Percentiles rank a stretch among this genome's conserved stretches.
Evolutionary conservation across 805 yeast genomes (phyloP).

Genomic region (Saturnispora dispora): DNA sequence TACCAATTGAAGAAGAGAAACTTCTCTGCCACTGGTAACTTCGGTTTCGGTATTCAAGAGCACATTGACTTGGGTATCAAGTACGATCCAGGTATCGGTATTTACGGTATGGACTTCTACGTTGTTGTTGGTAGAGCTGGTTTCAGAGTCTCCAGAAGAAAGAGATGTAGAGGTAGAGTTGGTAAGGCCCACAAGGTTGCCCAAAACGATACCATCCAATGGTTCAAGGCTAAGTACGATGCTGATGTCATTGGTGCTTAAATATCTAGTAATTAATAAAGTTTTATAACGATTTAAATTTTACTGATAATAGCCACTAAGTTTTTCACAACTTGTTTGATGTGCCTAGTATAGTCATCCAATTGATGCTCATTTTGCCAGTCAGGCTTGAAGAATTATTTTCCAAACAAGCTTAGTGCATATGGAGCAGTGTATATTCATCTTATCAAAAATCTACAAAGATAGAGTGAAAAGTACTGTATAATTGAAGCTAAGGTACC

Average conservation of each 20-base stretch:
- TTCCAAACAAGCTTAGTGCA: no score
- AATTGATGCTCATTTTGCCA: no score
- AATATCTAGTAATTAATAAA: slow-evolving; percentile 30
- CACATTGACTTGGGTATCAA: slow-evolving; percentile 99
- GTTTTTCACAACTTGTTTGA: no score
- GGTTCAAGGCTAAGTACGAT: slow-evolving; percentile 99
- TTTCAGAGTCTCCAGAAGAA: slow-evolving; percentile 97
- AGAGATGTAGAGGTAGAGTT: slow-evolving; percentile 80
- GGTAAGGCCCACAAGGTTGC: slow-evolving; percentile 90
- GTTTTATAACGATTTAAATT: background rate
- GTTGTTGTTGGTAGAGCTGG: slow-evolving; percentile 99
- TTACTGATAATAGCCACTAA: background rate
- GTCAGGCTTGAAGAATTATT: no score
- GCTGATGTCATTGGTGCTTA: slow-evolving; percentile 82
- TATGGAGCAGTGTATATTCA: no score
- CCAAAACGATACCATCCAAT: slow-evolving; percentile 89
- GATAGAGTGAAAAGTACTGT: no score
- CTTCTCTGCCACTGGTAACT: slow-evolving; percentile 99
- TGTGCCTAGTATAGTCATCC: no score
- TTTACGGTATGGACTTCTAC: slow-evolving; percentile 99
- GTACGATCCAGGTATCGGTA: slow-evolving; percentile 99
- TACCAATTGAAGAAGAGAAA: slow-evolving; percentile 89
- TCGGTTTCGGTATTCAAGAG: slow-evolving; percentile 99
- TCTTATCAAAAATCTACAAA: no score
- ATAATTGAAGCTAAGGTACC: no score